These are phyloP conservation scores for Lepiota venenata DNA, from an alignment of 768 basidiomycete species.

Conservation along the genomic window DNA sequence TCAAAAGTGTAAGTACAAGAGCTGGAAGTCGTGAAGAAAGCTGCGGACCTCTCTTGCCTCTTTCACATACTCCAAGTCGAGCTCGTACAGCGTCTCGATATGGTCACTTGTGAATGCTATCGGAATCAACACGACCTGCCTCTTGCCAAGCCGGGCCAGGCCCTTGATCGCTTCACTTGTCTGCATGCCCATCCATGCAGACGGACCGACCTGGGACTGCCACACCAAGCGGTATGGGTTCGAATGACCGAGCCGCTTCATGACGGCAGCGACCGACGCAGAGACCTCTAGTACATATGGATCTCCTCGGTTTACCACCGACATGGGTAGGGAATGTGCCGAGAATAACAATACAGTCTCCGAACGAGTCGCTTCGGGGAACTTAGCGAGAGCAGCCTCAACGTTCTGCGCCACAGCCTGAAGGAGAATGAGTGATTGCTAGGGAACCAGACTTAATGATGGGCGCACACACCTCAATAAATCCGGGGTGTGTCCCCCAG, in stretches of 20 bases:
- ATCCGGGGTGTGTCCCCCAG: constrained; percentile 94
- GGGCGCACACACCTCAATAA: constrained; percentile 73
- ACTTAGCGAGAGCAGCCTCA: constrained; percentile 76
- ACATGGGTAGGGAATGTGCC: constrained; percentile 97
- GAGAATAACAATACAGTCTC: constrained; percentile 90
- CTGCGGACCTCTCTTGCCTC: constrained; percentile 83
- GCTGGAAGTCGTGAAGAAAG: constrained; percentile 16
- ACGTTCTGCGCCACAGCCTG: constrained; percentile 92
- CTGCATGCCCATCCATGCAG: constrained; percentile 98
- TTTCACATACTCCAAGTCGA: constrained; percentile 90
- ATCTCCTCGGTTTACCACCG: constrained; percentile 97
- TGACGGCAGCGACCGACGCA: constrained; percentile 89
- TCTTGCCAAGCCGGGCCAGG: constrained; percentile 70
- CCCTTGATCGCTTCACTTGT: constrained; percentile 91
- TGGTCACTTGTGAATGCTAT: constrained; percentile 99
- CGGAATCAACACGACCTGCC: constrained; percentile 81
- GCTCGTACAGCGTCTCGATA: constrained; percentile 96
- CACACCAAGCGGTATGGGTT: constrained; percentile 94
- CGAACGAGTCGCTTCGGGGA: constrained; percentile 64
- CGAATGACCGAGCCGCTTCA: constrained; percentile 75
- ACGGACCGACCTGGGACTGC: constrained; percentile 97
- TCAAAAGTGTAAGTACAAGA: constrained; percentile 15
- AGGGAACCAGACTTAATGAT: background rate
- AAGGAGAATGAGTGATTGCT: constrained; percentile 11
- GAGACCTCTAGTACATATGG: constrained; percentile 96